Evolutionary conservation across 164 flowering plant genomes (phyloP), one percentile per base, ranked within the genome.

Genomic region (Vitis vinifera): DNA sequence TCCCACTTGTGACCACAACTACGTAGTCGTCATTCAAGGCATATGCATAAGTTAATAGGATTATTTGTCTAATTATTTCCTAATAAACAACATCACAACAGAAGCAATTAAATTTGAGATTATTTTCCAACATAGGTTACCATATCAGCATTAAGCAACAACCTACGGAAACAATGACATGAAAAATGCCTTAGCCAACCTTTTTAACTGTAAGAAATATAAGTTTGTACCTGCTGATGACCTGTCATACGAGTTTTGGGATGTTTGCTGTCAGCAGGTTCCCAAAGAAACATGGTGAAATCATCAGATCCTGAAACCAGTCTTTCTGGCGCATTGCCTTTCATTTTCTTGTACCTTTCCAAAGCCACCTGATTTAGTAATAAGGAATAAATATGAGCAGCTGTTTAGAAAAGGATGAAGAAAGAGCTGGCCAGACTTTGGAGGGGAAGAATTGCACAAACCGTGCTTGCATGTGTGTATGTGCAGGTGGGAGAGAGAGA

Each of bases 241-340:
- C 99, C 99, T 44, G 95, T 91, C 92, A 96, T 79, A 47, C 93
- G 94, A 60, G 87, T 84, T 81, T 93, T 96, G 13, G 90, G 93
- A 69, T 89, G 94, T 73, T 93, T 91, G 81, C 92, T 88, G 31
- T 84, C 84, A 70, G 84, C 68, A 75, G 99, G 99, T 75, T 96
- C 99, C 98, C 99, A 96, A 17, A 96, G 87, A 74, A 91, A 84
- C 99, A 93, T 93, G 50, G 98, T 96, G 72, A 89, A 87, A 80
- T 95, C 99, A 80, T 95, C 98, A 68, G 97, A 93, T n/a, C 99
- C 98, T 29, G 98, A 95, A 73, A 96, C 98, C 73, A 96, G 76
- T 71, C 98, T 83, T 83, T 96, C 99, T 52, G 99, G 98, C 53
- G 88, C 88, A 84, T 78, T 86, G 69, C 94, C 92, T 75, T 77